Base-by-base conservation (phyloP, 1,139 yeast species). In the Torulaspora pretoriensis region DNA sequence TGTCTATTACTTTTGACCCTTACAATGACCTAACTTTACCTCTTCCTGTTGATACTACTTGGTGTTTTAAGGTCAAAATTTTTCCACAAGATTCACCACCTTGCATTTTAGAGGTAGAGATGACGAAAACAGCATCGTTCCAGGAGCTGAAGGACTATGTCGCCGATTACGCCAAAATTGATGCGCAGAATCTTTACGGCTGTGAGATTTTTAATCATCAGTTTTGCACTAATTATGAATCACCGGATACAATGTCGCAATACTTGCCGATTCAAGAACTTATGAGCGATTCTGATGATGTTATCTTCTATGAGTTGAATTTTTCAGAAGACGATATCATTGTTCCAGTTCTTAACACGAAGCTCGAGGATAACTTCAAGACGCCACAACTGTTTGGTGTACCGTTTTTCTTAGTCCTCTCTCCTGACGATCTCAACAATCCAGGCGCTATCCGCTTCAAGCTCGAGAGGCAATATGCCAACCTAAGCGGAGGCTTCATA, bases 1-100 rank as follows among this genome's bases (percentile, higher is more conserved):
- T 87, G 2, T 85, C 96, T 24, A 76, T 90, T 22, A 90, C 97
- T 0, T 92, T 90, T 68, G 98, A 92, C 62, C 98, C 98, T 0
- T 92, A 82, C 61, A 87, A 82, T 68, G 97, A 89, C 60, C 69
- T 92, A 52, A 90, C 98, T 0, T 69, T 92, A 38, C 97, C 97
- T 0, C 69, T 92, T 35, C 97, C 97, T 0, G 80, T 84, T 9
- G 79, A 79, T 42, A 78, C 81, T 39, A 73, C 77, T 46, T 90
- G 97, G 96, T 69, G 72, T 29, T 83, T 80, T 38, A 77, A 77
- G 10, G 73, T 90, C 36, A 71, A 75, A 1, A 69, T 88, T 19
- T 75, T 90, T 28, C 82, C 85, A 19, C 73, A 77, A 36, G 67
- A 72, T 22, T 80, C 80, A 1, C 66, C 65, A 1, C 76, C 80